phyloP scores from a whole-genome alignment of 768 basidiomycete genomes.

The Agrocybe pediades region DNA sequence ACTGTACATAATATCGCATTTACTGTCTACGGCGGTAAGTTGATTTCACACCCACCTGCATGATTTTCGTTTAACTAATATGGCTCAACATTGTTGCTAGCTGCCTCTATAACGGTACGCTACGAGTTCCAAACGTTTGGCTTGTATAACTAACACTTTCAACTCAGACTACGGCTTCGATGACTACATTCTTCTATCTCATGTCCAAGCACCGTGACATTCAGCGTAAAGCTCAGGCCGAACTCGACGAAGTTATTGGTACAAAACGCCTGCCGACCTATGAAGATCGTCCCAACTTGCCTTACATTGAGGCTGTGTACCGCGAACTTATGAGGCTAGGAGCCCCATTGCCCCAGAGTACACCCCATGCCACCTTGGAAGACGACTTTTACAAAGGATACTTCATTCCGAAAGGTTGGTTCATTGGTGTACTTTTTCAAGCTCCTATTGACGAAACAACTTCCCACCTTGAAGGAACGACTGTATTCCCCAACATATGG shows the following conservation, averaged over 20 bases:
- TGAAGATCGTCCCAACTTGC: constrained; percentile 23
- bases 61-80: background rate
- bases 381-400: constrained; percentile 24
- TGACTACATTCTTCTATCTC: background rate
- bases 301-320: constrained; percentile 21
- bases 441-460: background rate
- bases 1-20: background rate
- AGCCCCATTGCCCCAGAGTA: constrained; percentile 11
- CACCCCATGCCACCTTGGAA: constrained; percentile 22
- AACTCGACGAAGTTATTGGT: constrained; percentile 34
- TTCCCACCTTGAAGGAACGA: background rate
- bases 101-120: background rate
- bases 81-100: background rate
- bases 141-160: too few relatives aligned
- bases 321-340: constrained; percentile 11
- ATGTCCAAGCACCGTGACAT: constrained; percentile 29
- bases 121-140: background rate
- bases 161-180: background rate
- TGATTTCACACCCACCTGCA: background rate
- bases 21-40: background rate
- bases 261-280: constrained; percentile 25
- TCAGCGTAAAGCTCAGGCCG: constrained; percentile 31
- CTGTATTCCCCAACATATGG: background rate
- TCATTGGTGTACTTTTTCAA: background rate
- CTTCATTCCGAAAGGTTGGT: constrained; percentile 21